Base-by-base conservation (phyloP, 352 stramenopile genomes). In the Phytophthora boehmeriae region DNA sequence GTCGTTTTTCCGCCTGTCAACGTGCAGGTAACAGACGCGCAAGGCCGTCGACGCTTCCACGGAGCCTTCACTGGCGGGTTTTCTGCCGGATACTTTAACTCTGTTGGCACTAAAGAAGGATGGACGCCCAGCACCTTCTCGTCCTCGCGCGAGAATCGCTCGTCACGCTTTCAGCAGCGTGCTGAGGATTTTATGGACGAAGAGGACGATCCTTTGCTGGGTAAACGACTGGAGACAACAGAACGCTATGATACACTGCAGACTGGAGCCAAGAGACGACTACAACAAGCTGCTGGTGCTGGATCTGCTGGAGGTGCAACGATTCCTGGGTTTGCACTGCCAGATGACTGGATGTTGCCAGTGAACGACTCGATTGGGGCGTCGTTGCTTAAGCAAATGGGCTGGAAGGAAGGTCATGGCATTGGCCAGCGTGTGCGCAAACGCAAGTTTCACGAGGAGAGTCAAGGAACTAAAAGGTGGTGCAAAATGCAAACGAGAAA, bases 161-260 rank as follows among this genome's bases (percentile, higher is more conserved):
- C 66, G n/a, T 56, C 66, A 8, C 52, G 64, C 5, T 47, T 78
- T 14, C 53, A 80, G 35, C 88, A 97, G 51, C 79, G 80, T 28
- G 71, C 89, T 2, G 89, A 97, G 73, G 93, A 98, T 69, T 98
- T 97, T 45, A 97, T 98, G 90, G 93, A 98, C 59, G 88, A 96
- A 34, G 93, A 98, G 4, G 93, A 98, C 66, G 91, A 97, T 43
- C 88, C 91, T 9, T 68, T 98, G 13, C 76, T 95, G 5, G 88
- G 92, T 16, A 83, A 88, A 41, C 76, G 80, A 44, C 74, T 96
- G 30, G 83, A 92, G 69, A 90, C 77, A 6, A 73, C 76, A 1
- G 75, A 81, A 47, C 66, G 74, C 47, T 95, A 86, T 64, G 83
- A 92, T 59, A 83, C 77, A 25, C 59, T 87, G 5, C 73, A 88